Evolutionary conservation across 257 asterid genomes (phyloP), one percentile per base, ranked within the genome.

Genomic region (Solanum clarkiae): DNA sequence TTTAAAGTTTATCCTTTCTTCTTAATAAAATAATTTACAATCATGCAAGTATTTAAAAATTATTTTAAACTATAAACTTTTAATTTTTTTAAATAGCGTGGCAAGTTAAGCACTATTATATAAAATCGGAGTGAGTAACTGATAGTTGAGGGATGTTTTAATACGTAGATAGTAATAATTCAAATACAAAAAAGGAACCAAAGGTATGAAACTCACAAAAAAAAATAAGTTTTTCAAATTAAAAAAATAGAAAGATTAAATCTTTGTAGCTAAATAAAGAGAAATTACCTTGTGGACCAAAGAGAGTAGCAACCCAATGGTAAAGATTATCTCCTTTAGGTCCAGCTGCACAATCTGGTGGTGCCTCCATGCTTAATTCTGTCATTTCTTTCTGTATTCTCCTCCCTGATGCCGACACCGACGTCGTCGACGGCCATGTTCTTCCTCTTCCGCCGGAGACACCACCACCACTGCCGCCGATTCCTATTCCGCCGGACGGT

Each of bases 301-400:
- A 86, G 89, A 96, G 90, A 49, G 98, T 93, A 86, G 98, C 98
- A 57, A 96, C 97, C 99, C 99, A 96, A 85, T 96, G 94, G 91
- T 94, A 96, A 85, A 96, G 97, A 93, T 96, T 96, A 89, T 96
- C 99, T 82, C 98, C 99, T 90, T 94, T 95, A 82, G 98, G 99
- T 44, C 99, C 97, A 55, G 98, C 99, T 79, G 96, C 92, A 88
- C 97, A 96, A 86, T 94, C 93, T 20, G 94, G 97, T 8, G 97
- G 99, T 53, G 98, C 98, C 12, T 94, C 95, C 85, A 70, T 65
- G 87, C 92, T 91, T 86, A 94, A 90, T 88, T 94, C 99, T 80
- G 94, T 85, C 98, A 95, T 91, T 91, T 95, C 99, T 88, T 91
- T 92, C 90, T 94, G 97, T 65, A 96, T 94, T 86, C 98, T 91